Evolutionary conservation across 352 stramenopile species (phyloP).

Genomic region (Phytopythium helicoides): DNA sequence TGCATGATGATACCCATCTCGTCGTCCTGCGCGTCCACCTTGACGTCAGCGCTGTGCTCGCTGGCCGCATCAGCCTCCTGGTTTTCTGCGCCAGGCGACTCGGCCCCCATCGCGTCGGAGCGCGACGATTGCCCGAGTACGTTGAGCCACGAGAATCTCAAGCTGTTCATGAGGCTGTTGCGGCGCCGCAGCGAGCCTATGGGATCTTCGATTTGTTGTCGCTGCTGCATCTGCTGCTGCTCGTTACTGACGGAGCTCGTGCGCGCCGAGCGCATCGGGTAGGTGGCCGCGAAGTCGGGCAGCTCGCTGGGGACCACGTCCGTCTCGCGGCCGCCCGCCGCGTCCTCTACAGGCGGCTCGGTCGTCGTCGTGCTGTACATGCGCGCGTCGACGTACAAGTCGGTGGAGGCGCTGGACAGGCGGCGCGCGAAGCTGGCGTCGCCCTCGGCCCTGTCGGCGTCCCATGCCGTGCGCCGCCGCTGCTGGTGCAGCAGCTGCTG

Average conservation of each 20-base stretch:
- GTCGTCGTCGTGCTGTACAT: constrained; percentile 22
- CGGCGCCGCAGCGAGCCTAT: constrained; percentile 13
- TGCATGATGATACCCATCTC: constrained; percentile 78
- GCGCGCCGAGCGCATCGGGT: background rate
- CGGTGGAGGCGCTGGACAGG: constrained; percentile 16
- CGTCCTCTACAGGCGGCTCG: constrained; percentile 19
- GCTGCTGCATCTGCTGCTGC: background rate
- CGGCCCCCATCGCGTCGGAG: constrained; percentile 27
- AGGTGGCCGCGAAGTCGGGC: constrained; percentile 2
- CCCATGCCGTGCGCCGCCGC: constrained; percentile 6
- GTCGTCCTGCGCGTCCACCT: constrained; percentile 35
- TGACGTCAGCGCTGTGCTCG: constrained; percentile 37
- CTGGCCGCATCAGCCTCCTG: constrained; percentile 10
- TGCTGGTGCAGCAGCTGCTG: constrained; percentile 4
- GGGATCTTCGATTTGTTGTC: background rate
- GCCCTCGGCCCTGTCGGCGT: background rate
- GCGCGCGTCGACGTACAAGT: constrained; percentile 16
- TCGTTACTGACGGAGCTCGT: background rate
- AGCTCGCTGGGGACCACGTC: constrained; percentile 23
- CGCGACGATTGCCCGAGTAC: constrained; percentile 45
- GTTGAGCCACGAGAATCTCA: constrained; percentile 67
- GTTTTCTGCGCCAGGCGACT: constrained; percentile 22
- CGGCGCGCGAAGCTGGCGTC: constrained; percentile 6
- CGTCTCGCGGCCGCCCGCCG: constrained; percentile 20
- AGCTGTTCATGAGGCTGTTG: constrained; percentile 39